These are phyloP conservation scores for Termitomyces bulborhizus DNA, from an alignment of 768 basidiomycete genomes.

Conservation along the genomic window DNA sequence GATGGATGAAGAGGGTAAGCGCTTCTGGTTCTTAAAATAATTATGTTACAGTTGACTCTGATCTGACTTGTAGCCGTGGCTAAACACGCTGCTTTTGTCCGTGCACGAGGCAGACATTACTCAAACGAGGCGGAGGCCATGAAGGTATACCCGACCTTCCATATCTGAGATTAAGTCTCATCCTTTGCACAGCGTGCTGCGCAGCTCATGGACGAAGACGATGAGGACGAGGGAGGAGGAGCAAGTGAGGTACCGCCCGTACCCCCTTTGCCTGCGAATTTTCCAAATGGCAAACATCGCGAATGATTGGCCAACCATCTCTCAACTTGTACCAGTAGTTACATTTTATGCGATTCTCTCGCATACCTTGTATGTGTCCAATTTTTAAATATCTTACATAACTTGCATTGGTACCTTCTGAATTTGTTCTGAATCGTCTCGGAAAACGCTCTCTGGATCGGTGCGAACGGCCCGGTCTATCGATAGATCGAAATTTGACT, in stretches of 20 bases:
- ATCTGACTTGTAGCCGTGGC: constrained; percentile 50
- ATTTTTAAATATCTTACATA: background rate
- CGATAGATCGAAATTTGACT: constrained; percentile 7
- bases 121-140: constrained; percentile 91
- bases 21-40: background rate
- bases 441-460: too few species aligned
- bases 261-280: constrained; percentile 19
- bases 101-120: constrained; percentile 78
- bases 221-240: constrained; percentile 23
- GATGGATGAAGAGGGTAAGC: constrained; percentile 84
- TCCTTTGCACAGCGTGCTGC: constrained; percentile 48
- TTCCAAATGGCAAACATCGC: constrained; percentile 16
- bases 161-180: background rate
- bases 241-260: constrained; percentile 4
- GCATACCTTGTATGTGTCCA: background rate
- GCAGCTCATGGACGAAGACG: constrained; percentile 60
- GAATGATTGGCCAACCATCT: constrained; percentile 1
- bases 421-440: background rate
- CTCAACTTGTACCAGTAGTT: constrained; percentile 2
- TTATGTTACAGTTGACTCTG: background rate
- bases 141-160: constrained; percentile 48
- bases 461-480: background rate
- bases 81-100: constrained; percentile 78
- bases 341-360: background rate
- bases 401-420: too few species aligned